phyloP scores from a whole-genome alignment of 768 basidiomycete species.

The Leucocoprinus birnbaumii region DNA sequence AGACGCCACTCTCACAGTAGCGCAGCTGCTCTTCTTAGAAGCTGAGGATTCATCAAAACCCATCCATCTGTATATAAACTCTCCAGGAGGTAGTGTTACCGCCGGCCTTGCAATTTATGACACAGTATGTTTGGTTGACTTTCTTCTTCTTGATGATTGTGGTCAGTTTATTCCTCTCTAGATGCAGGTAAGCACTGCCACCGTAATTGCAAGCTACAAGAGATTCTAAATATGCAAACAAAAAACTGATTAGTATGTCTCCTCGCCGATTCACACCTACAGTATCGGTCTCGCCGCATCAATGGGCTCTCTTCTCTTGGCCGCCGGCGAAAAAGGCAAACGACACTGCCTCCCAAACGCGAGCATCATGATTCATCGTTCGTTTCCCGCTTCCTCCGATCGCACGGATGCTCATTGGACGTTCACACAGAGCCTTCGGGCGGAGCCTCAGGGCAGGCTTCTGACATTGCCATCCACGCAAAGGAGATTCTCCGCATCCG shows the following conservation, averaged over 20 bases:
- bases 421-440: slow-evolving; percentile 82
- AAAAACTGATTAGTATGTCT: slow-evolving; percentile 67
- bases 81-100: slow-evolving; percentile 93
- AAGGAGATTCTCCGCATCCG: slow-evolving; percentile 93
- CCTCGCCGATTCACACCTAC: slow-evolving; percentile 94
- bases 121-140: slow-evolving; percentile 57
- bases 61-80: slow-evolving; percentile 96
- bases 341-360: slow-evolving; percentile 91
- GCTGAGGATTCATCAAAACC: slow-evolving; percentile 94
- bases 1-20: slow-evolving; percentile 86
- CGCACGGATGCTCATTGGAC: slow-evolving; percentile 9
- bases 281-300: slow-evolving; percentile 94
- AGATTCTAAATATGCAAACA: too few relatives aligned
- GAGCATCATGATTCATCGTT: slow-evolving; percentile 98
- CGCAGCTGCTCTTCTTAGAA: slow-evolving; percentile 93
- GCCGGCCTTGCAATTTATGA: slow-evolving; percentile 97
- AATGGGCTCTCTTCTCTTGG: slow-evolving; percentile 92
- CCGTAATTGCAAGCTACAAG: too few relatives aligned
- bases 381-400: slow-evolving; percentile 21
- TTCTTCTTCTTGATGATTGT: slow-evolving; percentile 11
- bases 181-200: slow-evolving; percentile 79
- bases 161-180: slow-evolving; percentile 18
- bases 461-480: slow-evolving; percentile 97
- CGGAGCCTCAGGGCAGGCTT: slow-evolving; percentile 92
- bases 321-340: slow-evolving; percentile 89